Evolutionary conservation across 768 basidiomycete genomes (phyloP).

Genomic region (Hebeloma cylindrosporum): DNA sequence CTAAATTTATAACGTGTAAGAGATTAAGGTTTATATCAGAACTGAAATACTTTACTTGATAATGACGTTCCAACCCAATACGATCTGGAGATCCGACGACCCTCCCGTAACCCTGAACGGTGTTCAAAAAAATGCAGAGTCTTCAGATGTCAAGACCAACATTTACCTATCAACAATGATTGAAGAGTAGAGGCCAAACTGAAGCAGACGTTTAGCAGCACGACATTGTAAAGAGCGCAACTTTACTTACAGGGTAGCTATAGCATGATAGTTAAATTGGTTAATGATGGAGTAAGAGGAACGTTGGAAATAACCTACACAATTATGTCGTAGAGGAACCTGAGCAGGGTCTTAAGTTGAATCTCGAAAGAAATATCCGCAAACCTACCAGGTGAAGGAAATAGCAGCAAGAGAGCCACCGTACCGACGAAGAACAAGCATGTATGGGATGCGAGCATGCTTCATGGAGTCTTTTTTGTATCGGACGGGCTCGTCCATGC

Average conservation of each 20-base stretch:
- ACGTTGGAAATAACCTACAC: constrained; percentile 42
- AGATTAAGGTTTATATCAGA: neutral
- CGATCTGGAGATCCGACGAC: constrained; percentile 48
- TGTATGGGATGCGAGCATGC: constrained; percentile 68
- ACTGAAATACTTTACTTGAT: constrained; percentile 58
- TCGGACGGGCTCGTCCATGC: constrained; percentile 76
- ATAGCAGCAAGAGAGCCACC: constrained; percentile 74
- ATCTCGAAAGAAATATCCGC: neutral
- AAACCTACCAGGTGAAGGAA: constrained; percentile 68
- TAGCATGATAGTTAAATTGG: neutral
- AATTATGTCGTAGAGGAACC: constrained; percentile 83
- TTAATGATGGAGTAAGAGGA: neutral
- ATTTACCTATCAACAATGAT: constrained; percentile 66
- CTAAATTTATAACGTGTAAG: constrained; percentile 14
- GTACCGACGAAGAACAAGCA: constrained; percentile 77
- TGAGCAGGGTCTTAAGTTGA: constrained; percentile 17
- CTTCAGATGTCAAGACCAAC: neutral
- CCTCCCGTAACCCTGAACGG: constrained; percentile 63
- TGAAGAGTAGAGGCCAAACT: constrained; percentile 84
- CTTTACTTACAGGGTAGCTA: constrained; percentile 61
- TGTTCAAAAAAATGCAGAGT: neutral
- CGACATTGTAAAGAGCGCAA: neutral
- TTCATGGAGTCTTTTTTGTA: constrained; percentile 83
- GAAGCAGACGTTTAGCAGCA: neutral
- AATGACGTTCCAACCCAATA: constrained; percentile 84